phyloP scores from a whole-genome alignment of 2,329 filamentous ascomycete species.

The Aspergillus calidoustus region DNA sequence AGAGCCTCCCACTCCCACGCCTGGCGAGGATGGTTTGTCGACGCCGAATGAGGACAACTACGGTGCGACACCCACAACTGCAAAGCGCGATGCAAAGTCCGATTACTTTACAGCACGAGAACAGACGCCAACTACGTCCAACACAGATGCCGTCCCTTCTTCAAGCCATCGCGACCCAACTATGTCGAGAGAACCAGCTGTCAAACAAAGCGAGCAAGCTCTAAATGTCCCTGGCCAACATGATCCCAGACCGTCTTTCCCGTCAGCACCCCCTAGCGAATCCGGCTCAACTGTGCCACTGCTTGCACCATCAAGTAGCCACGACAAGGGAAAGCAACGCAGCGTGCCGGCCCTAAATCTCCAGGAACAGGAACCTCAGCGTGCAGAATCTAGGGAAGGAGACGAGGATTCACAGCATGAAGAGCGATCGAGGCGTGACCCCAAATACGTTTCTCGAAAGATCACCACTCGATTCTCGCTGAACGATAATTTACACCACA shows the following conservation, averaged over 20 bases:
- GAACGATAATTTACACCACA: conserved; percentile 48
- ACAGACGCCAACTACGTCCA: conserved; percentile 21
- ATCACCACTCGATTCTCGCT: conserved; percentile 51
- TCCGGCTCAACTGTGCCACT: conserved; percentile 41
- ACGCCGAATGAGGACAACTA: conserved; percentile 13
- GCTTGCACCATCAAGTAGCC: conserved; percentile 28
- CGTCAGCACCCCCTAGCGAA: conserved; percentile 34
- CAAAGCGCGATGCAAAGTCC: conserved; percentile 28
- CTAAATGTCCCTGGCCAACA: conserved; percentile 25
- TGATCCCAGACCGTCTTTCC: conserved; percentile 27
- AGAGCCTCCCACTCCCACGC: conserved; percentile 10
- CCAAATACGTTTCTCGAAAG: conserved; percentile 28
- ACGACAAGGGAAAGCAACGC: conserved; percentile 28
- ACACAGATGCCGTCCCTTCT: conserved; percentile 23
- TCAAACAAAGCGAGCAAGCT: conserved; percentile 19
- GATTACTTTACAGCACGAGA: conserved; percentile 41
- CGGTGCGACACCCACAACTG: conserved; percentile 14
- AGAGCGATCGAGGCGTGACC: conserved; percentile 22
- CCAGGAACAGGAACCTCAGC: conserved; percentile 41
- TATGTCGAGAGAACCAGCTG: conserved; percentile 10
- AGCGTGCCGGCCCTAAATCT: conserved; percentile 28
- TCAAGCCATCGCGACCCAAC: conserved; percentile 15
- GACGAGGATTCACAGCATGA: conserved; percentile 21
- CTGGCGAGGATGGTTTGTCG: conserved; percentile 7
- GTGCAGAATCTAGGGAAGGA: conserved; percentile 29